These are phyloP conservation scores for Spirogloea muscicola DNA, from an alignment of 139 green algal genomes.

Conservation along the genomic window DNA sequence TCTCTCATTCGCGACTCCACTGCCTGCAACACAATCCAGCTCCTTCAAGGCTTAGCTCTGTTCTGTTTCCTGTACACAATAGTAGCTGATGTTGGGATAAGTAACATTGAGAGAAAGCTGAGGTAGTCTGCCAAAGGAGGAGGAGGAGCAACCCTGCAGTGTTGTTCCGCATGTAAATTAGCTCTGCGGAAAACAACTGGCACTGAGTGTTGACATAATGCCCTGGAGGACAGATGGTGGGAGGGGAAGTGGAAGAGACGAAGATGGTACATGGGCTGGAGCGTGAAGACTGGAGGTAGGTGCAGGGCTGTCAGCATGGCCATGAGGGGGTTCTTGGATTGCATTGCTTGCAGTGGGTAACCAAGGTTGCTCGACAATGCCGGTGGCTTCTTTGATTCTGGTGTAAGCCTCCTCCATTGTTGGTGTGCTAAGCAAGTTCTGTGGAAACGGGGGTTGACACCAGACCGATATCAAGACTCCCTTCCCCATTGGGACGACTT, in stretches of 20 bases:
- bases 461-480: neutral
- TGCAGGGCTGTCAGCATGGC: neutral
- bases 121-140: too few species aligned
- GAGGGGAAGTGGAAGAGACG: too few species aligned
- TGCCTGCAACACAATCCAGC: too few species aligned
- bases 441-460: neutral
- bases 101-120: too few species aligned
- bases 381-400: conserved; percentile 22
- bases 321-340: neutral
- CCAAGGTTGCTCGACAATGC: conserved; percentile 36
- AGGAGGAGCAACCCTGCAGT: too few species aligned
- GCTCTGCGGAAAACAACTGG: neutral
- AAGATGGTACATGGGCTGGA: too few species aligned
- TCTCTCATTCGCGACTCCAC: too few species aligned
- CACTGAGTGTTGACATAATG: neutral
- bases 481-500: neutral
- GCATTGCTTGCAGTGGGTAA: neutral
- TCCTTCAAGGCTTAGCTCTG: too few species aligned
- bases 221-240: neutral
- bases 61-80: too few species aligned
- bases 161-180: neutral
- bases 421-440: neutral
- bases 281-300: neutral
- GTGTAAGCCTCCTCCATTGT: conserved; percentile 20
- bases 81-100: too few species aligned